A percentile compares a stretch with the other conserved stretches of the same genome.
Evolutionary conservation across 441 rosid genomes (phyloP).

Genomic region (Populus tomentosa): DNA sequence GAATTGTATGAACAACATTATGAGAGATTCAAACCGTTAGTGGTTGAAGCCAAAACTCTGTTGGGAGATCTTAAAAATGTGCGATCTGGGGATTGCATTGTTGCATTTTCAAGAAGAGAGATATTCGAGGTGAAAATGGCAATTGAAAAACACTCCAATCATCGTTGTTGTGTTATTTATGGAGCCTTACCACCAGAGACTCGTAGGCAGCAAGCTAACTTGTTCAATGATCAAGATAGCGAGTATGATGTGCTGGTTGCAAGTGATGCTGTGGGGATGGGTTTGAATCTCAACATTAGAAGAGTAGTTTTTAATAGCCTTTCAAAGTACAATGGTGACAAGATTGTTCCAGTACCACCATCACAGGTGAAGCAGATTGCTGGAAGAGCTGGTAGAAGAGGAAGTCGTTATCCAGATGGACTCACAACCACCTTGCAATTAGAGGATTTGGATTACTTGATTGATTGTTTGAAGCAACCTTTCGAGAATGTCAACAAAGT

Average conservation of each 20-base stretch:
- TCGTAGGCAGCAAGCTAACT: conserved; percentile 85
- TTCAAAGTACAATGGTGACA: conserved; percentile 83
- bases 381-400: conserved; percentile 96
- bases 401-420: conserved; percentile 86
- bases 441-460: conserved; percentile 68
- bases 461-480: conserved; percentile 83
- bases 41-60: conserved; percentile 84
- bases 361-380: conserved; percentile 96
- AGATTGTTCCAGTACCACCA: conserved; percentile 71
- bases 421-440: conserved; percentile 70
- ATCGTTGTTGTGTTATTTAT: conserved; percentile 91
- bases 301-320: conserved; percentile 76
- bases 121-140: conserved; percentile 91
- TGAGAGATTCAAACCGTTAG: conserved; percentile 80
- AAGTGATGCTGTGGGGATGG: conserved; percentile 97
- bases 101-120: conserved; percentile 93
- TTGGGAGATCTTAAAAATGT: conserved; percentile 74
- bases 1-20: conserved; percentile 80
- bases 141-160: conserved; percentile 78
- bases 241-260: conserved; percentile 95
- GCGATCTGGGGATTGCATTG: conserved; percentile 83
- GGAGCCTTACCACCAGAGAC: conserved; percentile 99
- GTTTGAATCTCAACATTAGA: conserved; percentile 89
- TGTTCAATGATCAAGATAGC: conserved; percentile 82
- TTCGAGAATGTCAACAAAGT: conserved; percentile 74